phyloP scores from a whole-genome alignment of 805 yeast genomes.

The Wickerhamiella qilinensis region DNA sequence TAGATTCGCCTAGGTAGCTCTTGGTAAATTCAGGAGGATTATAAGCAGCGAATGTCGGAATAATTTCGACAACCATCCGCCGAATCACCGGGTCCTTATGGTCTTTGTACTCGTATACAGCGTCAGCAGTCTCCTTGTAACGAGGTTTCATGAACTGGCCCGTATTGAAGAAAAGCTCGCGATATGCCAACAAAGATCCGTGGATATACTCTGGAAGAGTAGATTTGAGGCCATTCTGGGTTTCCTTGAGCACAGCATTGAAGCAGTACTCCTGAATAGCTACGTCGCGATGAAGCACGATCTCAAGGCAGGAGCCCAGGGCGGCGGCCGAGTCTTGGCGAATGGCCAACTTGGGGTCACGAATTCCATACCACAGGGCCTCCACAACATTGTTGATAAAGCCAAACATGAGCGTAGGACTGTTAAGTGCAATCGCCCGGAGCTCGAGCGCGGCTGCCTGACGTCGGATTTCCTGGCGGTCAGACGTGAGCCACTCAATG shows the following conservation, averaged over 20 bases:
- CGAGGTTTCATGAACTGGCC: conserved; percentile 58
- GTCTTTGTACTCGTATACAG: conserved; percentile 55
- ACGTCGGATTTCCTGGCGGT: conserved; percentile 58
- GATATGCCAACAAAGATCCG: conserved; percentile 67
- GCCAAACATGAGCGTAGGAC: conserved; percentile 68
- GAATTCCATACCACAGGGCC: conserved; percentile 72
- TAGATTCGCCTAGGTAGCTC: conserved; percentile 62
- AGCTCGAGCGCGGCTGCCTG: conserved; percentile 84
- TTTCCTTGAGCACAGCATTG: conserved; percentile 48
- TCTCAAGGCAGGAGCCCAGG: conserved; percentile 58
- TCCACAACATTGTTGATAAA: conserved; percentile 66
- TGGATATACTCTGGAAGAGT: conserved; percentile 55
- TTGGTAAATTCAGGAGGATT: conserved; percentile 62
- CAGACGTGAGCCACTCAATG: conserved; percentile 81
- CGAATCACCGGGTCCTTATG: conserved; percentile 62
- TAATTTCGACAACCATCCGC: conserved; percentile 66
- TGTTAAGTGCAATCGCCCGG: conserved; percentile 67
- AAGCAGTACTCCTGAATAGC: conserved; percentile 63
- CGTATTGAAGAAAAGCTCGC: conserved; percentile 58
- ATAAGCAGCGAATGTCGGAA: conserved; percentile 71
- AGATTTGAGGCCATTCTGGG: conserved; percentile 40
- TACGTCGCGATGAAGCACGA: conserved; percentile 64
- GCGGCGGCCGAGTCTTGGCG: conserved; percentile 76
- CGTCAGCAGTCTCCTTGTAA: conserved; percentile 63
- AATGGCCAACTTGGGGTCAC: conserved; percentile 60